Percentiles rank a stretch among this genome's conserved stretches.
Evolutionary conservation across 2,329 filamentous ascomycete species (phyloP).

Genomic region (Coniella lustricola): DNA sequence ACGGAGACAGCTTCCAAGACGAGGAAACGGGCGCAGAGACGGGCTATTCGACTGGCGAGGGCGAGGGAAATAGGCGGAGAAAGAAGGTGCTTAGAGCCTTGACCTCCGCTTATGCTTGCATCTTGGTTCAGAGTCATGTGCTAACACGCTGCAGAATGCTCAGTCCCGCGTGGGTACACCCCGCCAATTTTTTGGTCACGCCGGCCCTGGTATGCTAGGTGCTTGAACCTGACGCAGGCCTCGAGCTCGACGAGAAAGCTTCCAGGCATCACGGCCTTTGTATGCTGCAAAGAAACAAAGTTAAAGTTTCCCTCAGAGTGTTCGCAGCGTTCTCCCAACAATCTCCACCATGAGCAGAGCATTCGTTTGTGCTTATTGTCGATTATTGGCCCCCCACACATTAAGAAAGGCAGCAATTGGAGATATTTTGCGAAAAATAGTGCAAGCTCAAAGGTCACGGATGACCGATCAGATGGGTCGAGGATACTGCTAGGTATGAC

Average conservation of each 20-base stretch:
- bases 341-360: conserved; percentile 19
- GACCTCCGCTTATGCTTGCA: conserved; percentile 19
- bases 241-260: conserved; percentile 19
- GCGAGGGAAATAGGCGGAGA: conserved; percentile 55
- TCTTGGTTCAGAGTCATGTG: conserved; percentile 22
- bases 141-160: conserved; percentile 42
- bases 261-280: conserved; percentile 8
- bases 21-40: conserved; percentile 52
- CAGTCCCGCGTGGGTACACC: conserved; percentile 21
- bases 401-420: no score
- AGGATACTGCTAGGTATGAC: no score
- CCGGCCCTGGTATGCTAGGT: conserved; percentile 49
- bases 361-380: conserved; percentile 9
- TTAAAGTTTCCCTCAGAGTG: conserved; percentile 1
- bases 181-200: conserved; percentile 36
- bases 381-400: no score
- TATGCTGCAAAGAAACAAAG: no score
- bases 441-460: no score
- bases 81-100: conserved; percentile 50
- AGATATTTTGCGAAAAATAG: no score
- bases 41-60: conserved; percentile 67
- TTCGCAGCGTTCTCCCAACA: conserved; percentile 10
- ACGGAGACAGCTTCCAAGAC: conserved; percentile 56
- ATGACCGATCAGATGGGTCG: no score
- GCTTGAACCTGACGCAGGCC: conserved; percentile 35